Base-by-base conservation (phyloP, 2,329 filamentous ascomycete genomes). In the Trichothecium roseum region DNA sequence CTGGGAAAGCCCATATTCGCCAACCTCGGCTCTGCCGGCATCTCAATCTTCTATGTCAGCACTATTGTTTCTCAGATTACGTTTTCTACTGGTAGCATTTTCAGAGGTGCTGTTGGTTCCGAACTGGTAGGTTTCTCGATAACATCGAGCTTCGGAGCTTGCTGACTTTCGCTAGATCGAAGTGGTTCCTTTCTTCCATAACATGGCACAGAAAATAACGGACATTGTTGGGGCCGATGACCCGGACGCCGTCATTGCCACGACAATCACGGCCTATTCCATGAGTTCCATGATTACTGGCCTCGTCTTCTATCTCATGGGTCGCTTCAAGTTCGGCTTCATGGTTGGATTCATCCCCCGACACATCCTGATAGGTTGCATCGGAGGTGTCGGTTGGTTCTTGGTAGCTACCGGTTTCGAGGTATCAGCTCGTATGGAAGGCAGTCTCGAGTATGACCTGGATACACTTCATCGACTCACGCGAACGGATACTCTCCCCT, bases 11-110 rank as follows among this genome's bases (percentile, higher is more conserved):
- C 84, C 7, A 72, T 94, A 15, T 98, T 98, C 55, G 75, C 81
- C 18, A 73, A 81, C 42, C 74, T 96, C 6, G 91, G 89, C 2
- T 81, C 89, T 1, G 89, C 94, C 38, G 91, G 91, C 17, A 94
- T 98, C 37, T 94, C 91, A 1, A 95, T 98, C 60, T 98, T 96
- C 63, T 98, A 96, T 56, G 84, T 98, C 46, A 95, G 88, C 68
- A 95, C 88, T 38, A 94, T 98, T 43, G 74, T 96, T 28, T 84
- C 91, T 0, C 91, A 98, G 54, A 59, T 98, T 35, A 83, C 86
- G 13, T 96, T 89, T 54, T 95, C 89, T 1, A 70, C 72, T 15
- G 83, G 86, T 1, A 95, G 88, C 50, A 78, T 85, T 24, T 98
- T 98, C 63, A 81, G 74, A 45, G 89, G 91, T 13, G 87, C 85